Evolutionary conservation across 2,329 filamentous ascomycete genomes (phyloP).

Genomic region (Fusarium sp.): DNA sequence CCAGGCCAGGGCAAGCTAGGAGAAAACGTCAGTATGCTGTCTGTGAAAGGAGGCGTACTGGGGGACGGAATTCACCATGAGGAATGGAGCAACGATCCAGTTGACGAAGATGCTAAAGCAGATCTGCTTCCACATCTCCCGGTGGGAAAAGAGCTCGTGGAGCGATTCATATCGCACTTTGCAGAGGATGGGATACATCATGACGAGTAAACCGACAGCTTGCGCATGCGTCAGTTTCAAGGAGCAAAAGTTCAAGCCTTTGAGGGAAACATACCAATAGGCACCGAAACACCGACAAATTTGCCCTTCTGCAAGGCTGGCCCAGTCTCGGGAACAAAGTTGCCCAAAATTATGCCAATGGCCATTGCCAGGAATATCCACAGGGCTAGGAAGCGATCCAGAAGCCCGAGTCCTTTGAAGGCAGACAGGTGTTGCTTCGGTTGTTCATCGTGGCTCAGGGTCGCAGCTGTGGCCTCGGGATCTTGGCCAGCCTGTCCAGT

Average conservation of each 20-base stretch:
- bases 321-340: conserved; percentile 73
- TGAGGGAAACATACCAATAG: conserved; percentile 63
- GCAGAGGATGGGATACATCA: conserved; percentile 96
- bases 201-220: conserved; percentile 84
- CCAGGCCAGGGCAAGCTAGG: conserved; percentile 73
- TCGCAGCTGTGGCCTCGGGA: too few species aligned
- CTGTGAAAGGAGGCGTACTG: too few species aligned
- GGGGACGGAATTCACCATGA: conserved; percentile 71
- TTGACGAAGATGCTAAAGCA: conserved; percentile 80
- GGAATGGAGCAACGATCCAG: conserved; percentile 83
- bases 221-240: conserved; percentile 46
- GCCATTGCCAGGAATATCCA: conserved; percentile 86
- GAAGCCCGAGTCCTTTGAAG: conserved; percentile 66
- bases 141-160: conserved; percentile 71
- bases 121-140: conserved; percentile 81
- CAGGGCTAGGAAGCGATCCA: conserved; percentile 72
- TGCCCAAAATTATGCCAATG: conserved; percentile 78
- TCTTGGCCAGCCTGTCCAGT: too few species aligned
- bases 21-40: conserved; percentile 13
- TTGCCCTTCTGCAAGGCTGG: conserved; percentile 74
- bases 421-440: conserved; percentile 49
- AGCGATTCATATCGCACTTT: conserved; percentile 84
- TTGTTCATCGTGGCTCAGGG: too few species aligned
- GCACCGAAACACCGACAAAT: conserved; percentile 76
- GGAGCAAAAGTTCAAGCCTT: accelerated